Base-by-base conservation (phyloP, 495 filamentous ascomycete species). In the Daldinia caldariorum region DNA sequence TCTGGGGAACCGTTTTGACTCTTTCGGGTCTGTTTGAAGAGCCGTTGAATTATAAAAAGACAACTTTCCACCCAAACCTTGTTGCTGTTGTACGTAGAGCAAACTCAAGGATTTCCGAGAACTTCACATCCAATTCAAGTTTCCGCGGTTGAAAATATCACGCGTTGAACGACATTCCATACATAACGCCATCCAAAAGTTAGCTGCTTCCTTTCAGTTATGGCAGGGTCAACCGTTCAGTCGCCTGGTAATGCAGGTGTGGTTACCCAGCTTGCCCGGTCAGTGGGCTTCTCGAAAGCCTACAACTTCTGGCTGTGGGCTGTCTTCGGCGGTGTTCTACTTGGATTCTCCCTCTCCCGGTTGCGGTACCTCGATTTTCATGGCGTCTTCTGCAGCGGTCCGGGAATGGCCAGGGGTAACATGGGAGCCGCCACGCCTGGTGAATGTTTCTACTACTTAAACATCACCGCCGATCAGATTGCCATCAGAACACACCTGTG, bases 391-490 rank as follows among this genome's bases (percentile, higher is more conserved):
- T 78, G 76, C 62, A 45, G 39, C 16, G 47, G 39, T 18, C 37
- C 65, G 18, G 54, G 34, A 13, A 35, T 57, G 18, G 54, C 32
- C 16, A 57, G 20, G 34, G 54, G 54, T 37, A 38, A 43, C 5
- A 32, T 43, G 5, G 62, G 70, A 10, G 59, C 57, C 38, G 75
- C 76, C 6, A 37, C 79, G 0, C 83, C 84, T 6, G 84, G 84
- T 47, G 82, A 87, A 63, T 86, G 82, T 76, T 87, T 81, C 66
- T 84, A 82, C 74, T 83, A 81, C 60, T 63, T 71, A 12, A 47
- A 47, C 14, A 12, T 53, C 67, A 73, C 16, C 58, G 66, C 18
- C 75, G 76, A 22, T 79, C 51, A 70, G 75, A 47, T 68, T 84
- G 51, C 85, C 22, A 81, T 88, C 34, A 79, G 74, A 10, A 58